Evolutionary conservation across 1,284 basidiomycete species (phyloP).

Genomic region (Melampsora americana): DNA sequence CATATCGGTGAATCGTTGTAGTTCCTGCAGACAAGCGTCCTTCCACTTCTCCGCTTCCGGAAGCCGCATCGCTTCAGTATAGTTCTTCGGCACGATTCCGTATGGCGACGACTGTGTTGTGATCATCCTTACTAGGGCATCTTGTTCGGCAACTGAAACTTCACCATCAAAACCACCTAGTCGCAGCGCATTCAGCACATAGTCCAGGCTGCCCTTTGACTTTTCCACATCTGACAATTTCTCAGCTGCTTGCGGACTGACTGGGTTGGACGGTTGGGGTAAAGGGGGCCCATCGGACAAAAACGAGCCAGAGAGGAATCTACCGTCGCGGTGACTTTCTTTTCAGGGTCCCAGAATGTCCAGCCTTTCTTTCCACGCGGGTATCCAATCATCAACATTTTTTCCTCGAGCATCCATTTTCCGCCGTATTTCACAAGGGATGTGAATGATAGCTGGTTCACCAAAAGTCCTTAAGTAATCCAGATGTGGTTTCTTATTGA

Average conservation of each 20-base stretch:
- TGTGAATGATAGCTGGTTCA: background rate
- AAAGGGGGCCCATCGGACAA: too few species aligned
- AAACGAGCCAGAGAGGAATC: too few species aligned
- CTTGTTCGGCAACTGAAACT: background rate
- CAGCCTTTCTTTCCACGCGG: background rate
- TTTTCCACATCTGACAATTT: background rate
- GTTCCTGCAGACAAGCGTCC: background rate
- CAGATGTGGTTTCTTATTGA: background rate
- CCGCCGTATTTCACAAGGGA: constrained; percentile 1
- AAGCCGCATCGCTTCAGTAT: background rate
- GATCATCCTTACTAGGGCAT: background rate
- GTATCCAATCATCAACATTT: background rate
- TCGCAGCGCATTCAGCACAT: background rate
- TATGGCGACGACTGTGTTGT: background rate
- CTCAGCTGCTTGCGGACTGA: background rate
- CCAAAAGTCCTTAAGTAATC: background rate
- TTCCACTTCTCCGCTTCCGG: too few species aligned
- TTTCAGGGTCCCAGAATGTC: constrained; percentile 18
- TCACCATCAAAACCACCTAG: background rate
- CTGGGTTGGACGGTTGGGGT: background rate
- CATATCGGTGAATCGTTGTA: background rate
- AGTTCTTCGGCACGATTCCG: background rate
- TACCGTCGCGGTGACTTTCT: too few species aligned
- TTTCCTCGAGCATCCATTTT: constrained; percentile 4
- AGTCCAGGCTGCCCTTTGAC: background rate